Base-by-base conservation (phyloP, 192 early-diverging fungal genomes). In the Rhizophagus sp. region DNA sequence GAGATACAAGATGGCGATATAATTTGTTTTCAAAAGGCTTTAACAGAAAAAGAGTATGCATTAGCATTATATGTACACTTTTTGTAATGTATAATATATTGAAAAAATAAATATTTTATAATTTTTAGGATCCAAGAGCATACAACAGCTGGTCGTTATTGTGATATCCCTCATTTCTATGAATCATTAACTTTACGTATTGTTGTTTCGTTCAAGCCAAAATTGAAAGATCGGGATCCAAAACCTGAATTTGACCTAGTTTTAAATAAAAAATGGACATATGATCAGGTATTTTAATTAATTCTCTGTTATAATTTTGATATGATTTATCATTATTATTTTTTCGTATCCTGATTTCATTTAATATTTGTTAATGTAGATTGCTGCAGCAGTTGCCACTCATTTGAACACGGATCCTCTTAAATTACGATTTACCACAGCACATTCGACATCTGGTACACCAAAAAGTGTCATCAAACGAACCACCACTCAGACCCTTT, bases 1-100 rank as follows among this genome's bases (percentile, higher is more conserved):
- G 98, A 98, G 82, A 91, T 99, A 66, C 93, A 95, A 82, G 94
- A 93, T 73, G 98, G 98, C 39, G 98, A 99, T 81, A 98, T 99
- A 72, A 89, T 99, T 72, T 93, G 89, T 79, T 92, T 93, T 83
- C 96, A 97, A 84, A 84, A 83, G 25, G 85, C 84, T 27, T 78
- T 91, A 27, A 87, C 83, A 24, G 83, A 81, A 34, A 84, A 86
- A 78, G 85, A 89, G 84, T 89, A 83, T 19, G 82, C 80, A 64
- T 80, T 61, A 34, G 8, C 34, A 41, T 0, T 12, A 12, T 44
- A 36, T 36, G 0, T 9, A 41, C 39, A 39, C 7, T 9, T 41
- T 41, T 41, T 41, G 0, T 41, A 41, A 0, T 41, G 8, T 8
- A 41, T 41, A 41, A 41, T 41, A 41, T 41, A 41, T 36, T 36